Base-by-base conservation (phyloP, 306 rosid genomes). In the Arachis stenosperma region DNA sequence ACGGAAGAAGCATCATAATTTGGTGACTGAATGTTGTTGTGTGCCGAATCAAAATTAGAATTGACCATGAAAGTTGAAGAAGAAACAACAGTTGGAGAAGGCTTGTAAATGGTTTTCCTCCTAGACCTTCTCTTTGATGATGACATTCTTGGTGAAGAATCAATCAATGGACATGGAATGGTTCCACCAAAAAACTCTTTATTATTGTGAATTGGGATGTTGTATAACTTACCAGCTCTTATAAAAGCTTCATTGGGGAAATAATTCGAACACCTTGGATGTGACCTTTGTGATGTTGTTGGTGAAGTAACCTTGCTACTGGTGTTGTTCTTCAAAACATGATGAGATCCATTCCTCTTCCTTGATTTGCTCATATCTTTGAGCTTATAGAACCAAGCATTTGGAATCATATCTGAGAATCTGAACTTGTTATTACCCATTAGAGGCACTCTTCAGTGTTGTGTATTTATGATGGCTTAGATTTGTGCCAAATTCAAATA, bases 361-460 rank as follows among this genome's bases (percentile, higher is more conserved):
- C 79, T 87, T 86, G 90, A 78, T 79, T 51, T 81, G 83, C 89
- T 81, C 97, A 90, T 90, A 81, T 93, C 89, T 85, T 86, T 93
- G 65, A 93, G 98, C 85, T 93, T 93, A 84, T 90, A 89, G 77
- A 92, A 92, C 98, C 98, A 92, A 67, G 96, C 98, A 89, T 90
- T 87, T 87, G 98, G 97, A 29, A 93, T 84, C 96, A 93, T 93
- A 78, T 89, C 98, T 47, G 98, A 90, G 44, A 93, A 79, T 73
- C 79, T 89, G 85, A 93, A 90, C 88, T 64, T 93, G 86, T 83
- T 72, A 68, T 90, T 93, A 13, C 98, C 97, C 98, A 93, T 93
- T 70, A 70, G 46, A 78, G 68, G 65, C 41, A 73, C 27, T 69
- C 75, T 65, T 78, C 53, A 70, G 77, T 64, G 80, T 75, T 62